Conservation (phyloP, 805 yeast genomes). For the Cephaloascus albidus region DNA sequence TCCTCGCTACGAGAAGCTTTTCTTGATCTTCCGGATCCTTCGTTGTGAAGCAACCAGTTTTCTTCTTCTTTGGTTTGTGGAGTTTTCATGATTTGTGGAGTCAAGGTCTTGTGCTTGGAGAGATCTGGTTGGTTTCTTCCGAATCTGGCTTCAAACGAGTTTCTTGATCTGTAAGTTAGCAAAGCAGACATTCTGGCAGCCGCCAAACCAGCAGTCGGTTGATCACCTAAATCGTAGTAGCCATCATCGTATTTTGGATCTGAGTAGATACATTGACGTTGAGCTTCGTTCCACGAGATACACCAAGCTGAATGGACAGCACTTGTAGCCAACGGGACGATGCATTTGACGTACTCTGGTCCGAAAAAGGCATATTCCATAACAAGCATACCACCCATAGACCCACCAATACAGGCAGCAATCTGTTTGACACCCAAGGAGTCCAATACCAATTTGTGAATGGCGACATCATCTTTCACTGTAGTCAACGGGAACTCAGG, state of each 20-base stretch:
- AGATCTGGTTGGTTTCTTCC: constrained; percentile 54
- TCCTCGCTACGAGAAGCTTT: neutral
- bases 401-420: constrained; percentile 89
- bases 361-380: constrained; percentile 80
- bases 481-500: constrained; percentile 94
- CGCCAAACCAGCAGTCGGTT: constrained; percentile 78
- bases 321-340: constrained; percentile 85
- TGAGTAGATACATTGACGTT: constrained; percentile 89
- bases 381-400: constrained; percentile 98
- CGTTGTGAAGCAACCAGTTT: constrained; percentile 81
- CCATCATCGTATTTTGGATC: constrained; percentile 94
- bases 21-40: constrained; percentile 46
- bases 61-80: constrained; percentile 53
- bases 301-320: constrained; percentile 98
- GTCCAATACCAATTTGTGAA: constrained; percentile 73
- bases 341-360: constrained; percentile 52
- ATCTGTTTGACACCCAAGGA: constrained; percentile 68
- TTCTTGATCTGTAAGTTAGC: constrained; percentile 84
- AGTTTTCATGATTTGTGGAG: constrained; percentile 18
- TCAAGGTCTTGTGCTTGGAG: neutral
- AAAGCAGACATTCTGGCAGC: constrained; percentile 98
- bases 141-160: constrained; percentile 84
- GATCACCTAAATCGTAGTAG: constrained; percentile 66
- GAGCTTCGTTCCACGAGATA: constrained; percentile 98
- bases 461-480: constrained; percentile 82